These are phyloP conservation scores for Yamadazyma kanchanaburiensis DNA, from an alignment of 1,139 yeast genomes.

Conservation along the genomic window DNA sequence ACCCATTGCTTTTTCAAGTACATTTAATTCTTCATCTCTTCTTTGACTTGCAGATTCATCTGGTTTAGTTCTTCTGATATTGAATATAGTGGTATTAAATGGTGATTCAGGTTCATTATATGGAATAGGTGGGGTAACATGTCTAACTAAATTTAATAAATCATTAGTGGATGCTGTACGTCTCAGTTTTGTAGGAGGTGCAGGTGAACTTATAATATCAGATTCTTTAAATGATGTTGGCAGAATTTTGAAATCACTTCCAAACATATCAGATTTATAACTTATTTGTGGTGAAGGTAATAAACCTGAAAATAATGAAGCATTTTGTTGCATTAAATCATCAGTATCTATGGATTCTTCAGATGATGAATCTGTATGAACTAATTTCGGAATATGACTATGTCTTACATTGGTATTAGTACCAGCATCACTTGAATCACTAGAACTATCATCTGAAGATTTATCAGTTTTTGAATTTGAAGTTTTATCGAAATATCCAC, in stretches of 20 bases:
- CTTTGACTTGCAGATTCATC: slow-evolving; percentile 6
- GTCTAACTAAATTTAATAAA: slow-evolving; percentile 12
- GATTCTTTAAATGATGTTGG: slow-evolving; percentile 5
- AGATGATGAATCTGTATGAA: slow-evolving; percentile 17
- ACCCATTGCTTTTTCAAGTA: slow-evolving; percentile 6
- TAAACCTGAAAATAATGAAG: slow-evolving; percentile 29
- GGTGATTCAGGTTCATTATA: slow-evolving; percentile 6
- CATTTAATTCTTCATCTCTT: slow-evolving; percentile 13
- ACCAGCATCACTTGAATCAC: slow-evolving; percentile 4
- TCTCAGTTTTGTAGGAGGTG: slow-evolving; percentile 14
- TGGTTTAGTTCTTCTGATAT: slow-evolving; percentile 1
- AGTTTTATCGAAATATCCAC: slow-evolving; percentile 6
- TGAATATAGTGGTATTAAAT: slow-evolving; percentile 3
- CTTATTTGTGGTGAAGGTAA: slow-evolving; percentile 42
- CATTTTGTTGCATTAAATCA: slow-evolving; percentile 29
- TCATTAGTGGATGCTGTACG: slow-evolving; percentile 16
- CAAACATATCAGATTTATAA: slow-evolving; percentile 29
- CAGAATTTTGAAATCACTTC: slow-evolving; percentile 15
- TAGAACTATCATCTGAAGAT: background rate
- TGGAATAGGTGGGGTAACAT: slow-evolving; percentile 10
- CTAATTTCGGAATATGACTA: slow-evolving; percentile 16
- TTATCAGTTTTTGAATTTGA: slow-evolving; percentile 1
- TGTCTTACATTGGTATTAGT: slow-evolving; percentile 9
- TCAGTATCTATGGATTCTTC: slow-evolving; percentile 26
- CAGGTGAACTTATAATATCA: slow-evolving; percentile 1